Conservation (phyloP, 164 flowering plant genomes). For the Umbilicus rupestris region DNA sequence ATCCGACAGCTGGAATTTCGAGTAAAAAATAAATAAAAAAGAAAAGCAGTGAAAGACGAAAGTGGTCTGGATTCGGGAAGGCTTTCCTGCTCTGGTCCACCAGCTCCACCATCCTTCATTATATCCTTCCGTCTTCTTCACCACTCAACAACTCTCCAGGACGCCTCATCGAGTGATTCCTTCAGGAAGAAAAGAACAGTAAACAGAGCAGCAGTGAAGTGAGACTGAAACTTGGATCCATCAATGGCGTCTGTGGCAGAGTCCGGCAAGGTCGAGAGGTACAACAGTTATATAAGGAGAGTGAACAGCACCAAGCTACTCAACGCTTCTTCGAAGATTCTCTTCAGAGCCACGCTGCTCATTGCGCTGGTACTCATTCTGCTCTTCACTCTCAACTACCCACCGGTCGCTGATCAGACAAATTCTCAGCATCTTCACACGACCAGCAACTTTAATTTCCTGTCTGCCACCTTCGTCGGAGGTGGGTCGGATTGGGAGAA, state of each 20-base stretch:
- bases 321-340: conserved; percentile 71
- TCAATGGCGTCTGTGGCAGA: conserved; percentile 42
- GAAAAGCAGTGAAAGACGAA: too few species aligned
- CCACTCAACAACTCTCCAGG: too few species aligned
- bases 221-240: too few species aligned
- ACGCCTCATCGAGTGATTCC: too few species aligned
- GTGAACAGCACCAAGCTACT: conserved; percentile 62
- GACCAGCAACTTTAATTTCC: conserved; percentile 30
- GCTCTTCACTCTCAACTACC: conserved; percentile 66
- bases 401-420: conserved; percentile 26
- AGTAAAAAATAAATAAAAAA: too few species aligned
- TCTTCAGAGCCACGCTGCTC: conserved; percentile 65
- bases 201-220: too few species aligned
- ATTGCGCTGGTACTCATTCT: conserved; percentile 55
- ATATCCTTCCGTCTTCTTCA: too few species aligned
- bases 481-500: conserved; percentile 40
- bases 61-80: too few species aligned
- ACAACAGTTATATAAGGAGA: conserved; percentile 68
- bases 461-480: conserved; percentile 19
- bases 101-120: too few species aligned
- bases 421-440: conserved; percentile 11
- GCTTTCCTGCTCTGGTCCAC: too few species aligned
- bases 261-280: conserved; percentile 58
- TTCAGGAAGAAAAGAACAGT: too few species aligned
- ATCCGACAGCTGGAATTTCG: too few species aligned